Evolutionary conservation across 106 monocot species (phyloP).

Genomic region (Vanilla planifolia): DNA sequence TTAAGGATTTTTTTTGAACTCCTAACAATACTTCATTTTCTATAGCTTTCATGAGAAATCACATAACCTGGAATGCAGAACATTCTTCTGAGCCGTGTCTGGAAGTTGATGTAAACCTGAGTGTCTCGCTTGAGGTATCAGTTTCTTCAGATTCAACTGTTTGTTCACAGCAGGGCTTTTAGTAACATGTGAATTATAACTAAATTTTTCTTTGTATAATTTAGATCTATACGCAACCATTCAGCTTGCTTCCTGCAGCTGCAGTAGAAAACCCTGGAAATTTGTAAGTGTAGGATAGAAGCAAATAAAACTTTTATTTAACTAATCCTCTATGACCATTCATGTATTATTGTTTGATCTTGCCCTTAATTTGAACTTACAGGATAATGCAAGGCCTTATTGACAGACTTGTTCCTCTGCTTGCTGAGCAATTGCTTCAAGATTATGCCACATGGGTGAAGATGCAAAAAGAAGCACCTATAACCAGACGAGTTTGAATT

Average conservation of each 20-base stretch:
- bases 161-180: too few species aligned
- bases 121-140: constrained; percentile 57
- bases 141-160: too few species aligned
- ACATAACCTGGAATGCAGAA: constrained; percentile 67
- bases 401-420: constrained; percentile 65
- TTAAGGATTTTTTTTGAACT: neutral
- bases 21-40: constrained; percentile 7
- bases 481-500: too few species aligned
- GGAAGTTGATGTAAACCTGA: constrained; percentile 60
- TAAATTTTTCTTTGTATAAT: constrained; percentile 4
- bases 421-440: constrained; percentile 51
- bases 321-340: too few species aligned
- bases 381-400: constrained; percentile 87
- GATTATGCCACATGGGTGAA: constrained; percentile 60
- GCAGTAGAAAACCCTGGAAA: constrained; percentile 86
- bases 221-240: constrained; percentile 67
- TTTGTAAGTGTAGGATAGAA: too few species aligned
- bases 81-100: constrained; percentile 39
- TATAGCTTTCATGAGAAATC: constrained; percentile 85
- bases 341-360: too few species aligned
- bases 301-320: too few species aligned
- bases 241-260: constrained; percentile 73
- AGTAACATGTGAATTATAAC: too few species aligned
- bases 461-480: too few species aligned
- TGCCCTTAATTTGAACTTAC: neutral